phyloP scores from a whole-genome alignment of 768 basidiomycete species.

The Amanita pallidorosea region DNA sequence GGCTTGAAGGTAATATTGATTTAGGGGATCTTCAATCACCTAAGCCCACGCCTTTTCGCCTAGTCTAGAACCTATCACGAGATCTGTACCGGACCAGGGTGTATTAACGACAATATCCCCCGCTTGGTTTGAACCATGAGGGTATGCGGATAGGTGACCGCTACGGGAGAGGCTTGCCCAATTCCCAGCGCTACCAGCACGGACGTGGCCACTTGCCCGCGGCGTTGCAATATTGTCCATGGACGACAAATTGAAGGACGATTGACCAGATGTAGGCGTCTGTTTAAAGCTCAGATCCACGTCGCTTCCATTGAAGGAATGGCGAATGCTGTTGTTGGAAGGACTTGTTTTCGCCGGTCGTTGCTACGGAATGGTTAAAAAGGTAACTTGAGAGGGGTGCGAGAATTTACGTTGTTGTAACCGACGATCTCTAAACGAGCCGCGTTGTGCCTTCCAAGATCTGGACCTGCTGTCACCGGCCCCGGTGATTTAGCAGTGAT shows the following conservation, averaged over 20 bases:
- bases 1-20: constrained; percentile 1
- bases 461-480: constrained; percentile 78
- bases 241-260: constrained; percentile 32
- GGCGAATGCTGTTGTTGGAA: constrained; percentile 39
- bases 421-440: constrained; percentile 66
- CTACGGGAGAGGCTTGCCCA: constrained; percentile 58
- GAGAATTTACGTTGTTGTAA: constrained; percentile 46
- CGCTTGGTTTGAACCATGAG: constrained; percentile 46
- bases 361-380: neutral
- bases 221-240: constrained; percentile 23
- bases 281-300: constrained; percentile 46
- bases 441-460: constrained; percentile 68
- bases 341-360: constrained; percentile 22
- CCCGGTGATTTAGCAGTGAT: constrained; percentile 58
- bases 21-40: constrained; percentile 11
- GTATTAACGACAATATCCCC: constrained; percentile 45
- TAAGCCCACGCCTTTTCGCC: constrained; percentile 54
- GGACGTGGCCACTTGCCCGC: constrained; percentile 59
- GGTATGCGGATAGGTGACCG: constrained; percentile 41
- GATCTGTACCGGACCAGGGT: constrained; percentile 49
- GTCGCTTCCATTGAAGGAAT: constrained; percentile 71
- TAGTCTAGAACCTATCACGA: constrained; percentile 39
- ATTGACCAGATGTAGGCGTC: constrained; percentile 40
- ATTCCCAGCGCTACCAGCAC: constrained; percentile 74
- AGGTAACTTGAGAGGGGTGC: neutral